phyloP scores from a whole-genome alignment of 73 alveolate species.

The Tetrahymena thermophila region DNA sequence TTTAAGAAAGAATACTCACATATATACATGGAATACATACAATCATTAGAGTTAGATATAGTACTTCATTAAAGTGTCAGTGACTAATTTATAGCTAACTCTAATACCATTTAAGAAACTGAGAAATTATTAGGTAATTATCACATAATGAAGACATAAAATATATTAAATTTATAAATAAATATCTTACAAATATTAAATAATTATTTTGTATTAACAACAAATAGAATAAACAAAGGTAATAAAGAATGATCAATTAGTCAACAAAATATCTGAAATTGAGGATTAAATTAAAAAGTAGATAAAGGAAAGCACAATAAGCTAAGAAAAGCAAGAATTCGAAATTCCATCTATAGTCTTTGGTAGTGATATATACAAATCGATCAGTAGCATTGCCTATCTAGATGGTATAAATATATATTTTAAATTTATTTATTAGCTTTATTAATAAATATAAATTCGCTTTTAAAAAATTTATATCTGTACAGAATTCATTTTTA shows the following conservation, averaged over 20 bases:
- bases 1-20: neutral
- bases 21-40: neutral
- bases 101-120: neutral
- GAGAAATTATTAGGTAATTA: neutral
- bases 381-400: neutral
- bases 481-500: too few relatives aligned
- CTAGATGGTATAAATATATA: neutral
- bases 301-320: neutral
- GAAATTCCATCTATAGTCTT: neutral
- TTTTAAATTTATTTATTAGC: neutral
- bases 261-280: neutral
- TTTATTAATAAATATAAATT: neutral
- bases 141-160: neutral
- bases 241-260: neutral
- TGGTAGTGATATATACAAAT: neutral
- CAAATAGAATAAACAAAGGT: neutral
- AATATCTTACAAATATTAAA: neutral
- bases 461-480: neutral
- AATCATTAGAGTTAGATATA: neutral
- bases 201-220: neutral
- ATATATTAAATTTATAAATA: neutral
- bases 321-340: neutral
- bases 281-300: neutral
- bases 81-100: neutral
- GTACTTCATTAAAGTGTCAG: neutral